Conservation (phyloP, 768 basidiomycete species). For the Agrocybe chaxingu region DNA sequence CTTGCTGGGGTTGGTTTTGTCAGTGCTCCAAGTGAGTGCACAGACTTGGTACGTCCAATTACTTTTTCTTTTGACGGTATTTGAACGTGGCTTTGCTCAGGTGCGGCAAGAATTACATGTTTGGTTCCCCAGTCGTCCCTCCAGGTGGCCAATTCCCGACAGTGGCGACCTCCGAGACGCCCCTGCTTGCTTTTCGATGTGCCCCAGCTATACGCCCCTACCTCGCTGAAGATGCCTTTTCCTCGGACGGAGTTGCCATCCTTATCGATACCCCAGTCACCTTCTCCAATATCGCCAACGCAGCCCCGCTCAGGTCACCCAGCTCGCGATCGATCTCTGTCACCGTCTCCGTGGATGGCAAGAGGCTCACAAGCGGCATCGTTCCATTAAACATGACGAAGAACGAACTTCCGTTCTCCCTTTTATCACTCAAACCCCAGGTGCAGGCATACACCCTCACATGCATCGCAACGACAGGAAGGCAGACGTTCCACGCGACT, state of each 20-base stretch:
- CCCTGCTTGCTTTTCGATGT: slow-evolving; percentile 59
- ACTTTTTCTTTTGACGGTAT: background rate
- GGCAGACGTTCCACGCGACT: slow-evolving; percentile 42
- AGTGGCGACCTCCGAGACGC: slow-evolving; percentile 14
- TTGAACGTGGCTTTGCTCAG: slow-evolving; percentile 23
- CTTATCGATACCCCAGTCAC: slow-evolving; percentile 53
- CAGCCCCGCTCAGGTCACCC: slow-evolving; percentile 25
- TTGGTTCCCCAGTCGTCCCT: slow-evolving; percentile 33
- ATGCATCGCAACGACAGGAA: slow-evolving; percentile 34
- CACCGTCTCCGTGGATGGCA: slow-evolving; percentile 44
- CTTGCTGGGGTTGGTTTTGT: too few relatives aligned
- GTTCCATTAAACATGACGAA: slow-evolving; percentile 54
- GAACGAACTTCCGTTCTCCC: slow-evolving; percentile 45
- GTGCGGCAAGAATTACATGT: slow-evolving; percentile 58
- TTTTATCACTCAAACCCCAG: slow-evolving; percentile 42
- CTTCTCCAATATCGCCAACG: slow-evolving; percentile 43
- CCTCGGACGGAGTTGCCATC: slow-evolving; percentile 35
- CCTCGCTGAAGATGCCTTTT: slow-evolving; percentile 46
- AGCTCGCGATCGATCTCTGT: slow-evolving; percentile 32
- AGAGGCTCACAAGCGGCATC: slow-evolving; percentile 34
- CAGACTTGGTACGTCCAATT: too few relatives aligned
- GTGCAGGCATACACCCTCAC: slow-evolving; percentile 32
- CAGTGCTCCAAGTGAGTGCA: too few relatives aligned
- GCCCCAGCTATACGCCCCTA: slow-evolving; percentile 59
- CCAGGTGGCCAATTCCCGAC: slow-evolving; percentile 35